Percentiles rank a stretch among this genome's conserved stretches.
Evolutionary conservation across 2,329 filamentous ascomycete species (phyloP).

Genomic region (Emergomyces africanus): DNA sequence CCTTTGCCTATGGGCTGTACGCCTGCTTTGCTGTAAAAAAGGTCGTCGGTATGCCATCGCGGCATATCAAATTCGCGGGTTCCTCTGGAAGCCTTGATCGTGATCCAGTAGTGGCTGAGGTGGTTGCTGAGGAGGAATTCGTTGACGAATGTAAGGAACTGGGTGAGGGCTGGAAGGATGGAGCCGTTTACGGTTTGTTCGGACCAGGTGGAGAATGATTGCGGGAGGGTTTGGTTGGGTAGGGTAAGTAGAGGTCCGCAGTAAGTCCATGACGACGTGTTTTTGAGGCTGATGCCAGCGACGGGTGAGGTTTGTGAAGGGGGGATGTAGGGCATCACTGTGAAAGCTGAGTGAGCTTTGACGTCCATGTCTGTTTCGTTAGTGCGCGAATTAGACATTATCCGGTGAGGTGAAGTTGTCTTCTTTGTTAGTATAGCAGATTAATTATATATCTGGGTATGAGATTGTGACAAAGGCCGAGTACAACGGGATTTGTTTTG

Average conservation of each 20-base stretch:
- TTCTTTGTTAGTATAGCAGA: not conserved
- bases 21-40: conserved; percentile 25
- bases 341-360: conserved; percentile 11
- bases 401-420: too few relatives aligned
- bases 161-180: conserved; percentile 24
- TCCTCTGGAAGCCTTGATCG: conserved; percentile 34
- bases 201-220: conserved; percentile 30
- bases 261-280: conserved; percentile 32
- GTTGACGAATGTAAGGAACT: conserved; percentile 18
- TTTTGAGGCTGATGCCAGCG: conserved; percentile 6
- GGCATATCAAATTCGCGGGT: conserved; percentile 33
- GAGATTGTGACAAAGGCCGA: not conserved
- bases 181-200: conserved; percentile 22
- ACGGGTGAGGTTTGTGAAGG: not conserved
- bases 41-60: conserved; percentile 40
- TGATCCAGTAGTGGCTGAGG: conserved; percentile 36
- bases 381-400: not conserved
- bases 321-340: conserved; percentile 10
- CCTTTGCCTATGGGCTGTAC: not conserved
- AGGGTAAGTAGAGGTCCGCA: conserved; percentile 29
- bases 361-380: conserved; percentile 10
- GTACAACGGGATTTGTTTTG: not conserved
- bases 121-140: conserved; percentile 27
- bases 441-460: not conserved
- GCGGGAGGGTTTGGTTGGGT: conserved; percentile 17